Percentiles rank a stretch among this genome's conserved stretches.
Evolutionary conservation across 2,329 filamentous ascomycete genomes (phyloP).

Genomic region (Claviceps sp.): DNA sequence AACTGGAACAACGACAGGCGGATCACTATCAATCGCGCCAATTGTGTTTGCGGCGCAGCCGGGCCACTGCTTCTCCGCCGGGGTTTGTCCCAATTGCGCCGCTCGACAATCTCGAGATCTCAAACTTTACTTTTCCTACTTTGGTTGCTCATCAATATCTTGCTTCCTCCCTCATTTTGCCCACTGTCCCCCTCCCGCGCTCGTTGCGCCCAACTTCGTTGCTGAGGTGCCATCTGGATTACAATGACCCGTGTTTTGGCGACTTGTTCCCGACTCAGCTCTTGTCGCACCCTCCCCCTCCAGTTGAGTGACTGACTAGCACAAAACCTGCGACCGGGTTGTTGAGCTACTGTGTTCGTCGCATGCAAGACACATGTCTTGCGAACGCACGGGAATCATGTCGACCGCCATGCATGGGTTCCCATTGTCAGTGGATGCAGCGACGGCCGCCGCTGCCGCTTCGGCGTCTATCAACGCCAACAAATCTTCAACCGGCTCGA

Average conservation of each 20-base stretch:
- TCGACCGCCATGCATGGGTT: constrained; percentile 7
- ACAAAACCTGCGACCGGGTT: neutral
- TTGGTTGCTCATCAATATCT: neutral
- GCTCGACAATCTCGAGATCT: neutral
- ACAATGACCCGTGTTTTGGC: constrained; percentile 5
- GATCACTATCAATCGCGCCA: neutral
- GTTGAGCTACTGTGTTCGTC: neutral
- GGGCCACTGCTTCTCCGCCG: neutral
- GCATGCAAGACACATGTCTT: neutral
- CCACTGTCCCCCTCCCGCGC: neutral
- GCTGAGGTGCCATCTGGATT: neutral
- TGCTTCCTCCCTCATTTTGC: neutral
- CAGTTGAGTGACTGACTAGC: neutral
- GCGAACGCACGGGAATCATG: neutral
- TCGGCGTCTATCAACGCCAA: neutral
- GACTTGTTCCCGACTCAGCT: neutral
- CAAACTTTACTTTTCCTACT: neutral
- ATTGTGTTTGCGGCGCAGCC: neutral
- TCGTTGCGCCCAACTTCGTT: neutral
- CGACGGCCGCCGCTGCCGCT: neutral
- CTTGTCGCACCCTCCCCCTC: neutral
- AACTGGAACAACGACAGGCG: neutral
- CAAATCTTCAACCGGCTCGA: constrained; percentile 3
- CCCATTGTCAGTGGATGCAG: constrained; percentile 2
- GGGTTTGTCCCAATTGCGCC: neutral